Evolutionary conservation across 306 rosid genomes (phyloP), one percentile per base, ranked within the genome.

Genomic region (Trifolium fragiferum): DNA sequence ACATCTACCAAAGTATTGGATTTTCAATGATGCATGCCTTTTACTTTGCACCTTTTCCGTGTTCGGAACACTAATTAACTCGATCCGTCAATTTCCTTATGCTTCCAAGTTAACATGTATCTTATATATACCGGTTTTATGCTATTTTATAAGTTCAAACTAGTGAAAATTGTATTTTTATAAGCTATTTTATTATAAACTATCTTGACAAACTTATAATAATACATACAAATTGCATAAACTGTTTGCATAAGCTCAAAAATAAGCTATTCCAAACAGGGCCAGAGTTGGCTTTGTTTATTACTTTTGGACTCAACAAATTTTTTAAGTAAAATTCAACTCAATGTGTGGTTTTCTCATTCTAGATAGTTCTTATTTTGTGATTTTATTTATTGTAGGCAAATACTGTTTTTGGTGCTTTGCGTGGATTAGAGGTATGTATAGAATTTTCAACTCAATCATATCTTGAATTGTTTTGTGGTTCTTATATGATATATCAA

Each of bases 391-490:
- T 57, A 23, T 74, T 61, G 83, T 55, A 84, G 87, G 87, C 87
- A 65, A 81, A 81, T 59, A 84, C 85, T 4, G 83, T 81, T 33
- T 84, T 77, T 59, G 87, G 87, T 25, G 85, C 87, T 40, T 62
- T 84, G 75, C 87, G 78, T 6, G 87, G 87, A 70, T 50, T 84
- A 62, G 87, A 84, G 87, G 85, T 81, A 77, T 64, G 84, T 74
- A 64, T 47, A 57, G 35, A 76, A 16, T 65, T 71, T 53, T 27
- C 66, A 35, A 44, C 16, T 58, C 47, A 35, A 15, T 23, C 27
- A 23, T n/a, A n/a, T 23, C 27, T 23, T 23, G 27, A 23, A 23
- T 23, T 23, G 27, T 23, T 23, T 23, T 23, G 27, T 23, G 27
- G 27, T 23, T 23, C 27, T 23, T 23, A 23, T 23, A 23, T 1